Evolutionary conservation across 1,284 basidiomycete genomes (phyloP).

Genomic region (Heterobasidion occidentale): DNA sequence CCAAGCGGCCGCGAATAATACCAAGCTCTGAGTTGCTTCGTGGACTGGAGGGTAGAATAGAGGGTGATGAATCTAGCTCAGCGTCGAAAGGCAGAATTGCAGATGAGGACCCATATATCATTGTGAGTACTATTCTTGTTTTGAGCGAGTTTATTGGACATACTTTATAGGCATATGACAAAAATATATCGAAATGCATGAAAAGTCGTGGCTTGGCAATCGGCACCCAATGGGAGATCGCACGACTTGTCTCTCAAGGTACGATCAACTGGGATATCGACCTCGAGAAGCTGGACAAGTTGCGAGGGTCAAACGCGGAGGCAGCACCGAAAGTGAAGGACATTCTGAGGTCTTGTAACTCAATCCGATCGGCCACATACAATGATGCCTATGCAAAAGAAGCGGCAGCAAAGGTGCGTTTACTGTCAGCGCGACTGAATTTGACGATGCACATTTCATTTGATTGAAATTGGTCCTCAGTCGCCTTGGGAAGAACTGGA

Average conservation of each 20-base stretch:
- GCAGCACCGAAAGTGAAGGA: conserved; percentile 7
- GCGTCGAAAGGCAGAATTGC: not conserved
- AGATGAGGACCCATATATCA: not conserved
- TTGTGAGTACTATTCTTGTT: not conserved
- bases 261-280: conserved; percentile 5
- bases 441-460: not conserved
- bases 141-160: not conserved
- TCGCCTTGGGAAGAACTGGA: conserved; percentile 32
- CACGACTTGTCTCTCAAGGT: conserved; percentile 11
- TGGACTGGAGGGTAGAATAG: no score
- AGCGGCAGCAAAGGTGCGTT: conserved; percentile 3
- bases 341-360: not conserved
- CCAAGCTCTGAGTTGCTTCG: no score
- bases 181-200: conserved; percentile 4
- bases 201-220: conserved; percentile 10
- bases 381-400: not conserved
- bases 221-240: conserved; percentile 21
- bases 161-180: conserved; percentile 5
- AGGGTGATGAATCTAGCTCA: no score
- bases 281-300: not conserved
- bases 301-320: not conserved
- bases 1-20: no score
- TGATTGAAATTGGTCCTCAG: conserved; percentile 11
- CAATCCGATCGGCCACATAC: not conserved
- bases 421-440: not conserved